Percentiles rank a stretch among this genome's conserved stretches.
Conservation (phyloP, 2,329 filamentous ascomycete genomes). For the Penicillium sp. region DNA sequence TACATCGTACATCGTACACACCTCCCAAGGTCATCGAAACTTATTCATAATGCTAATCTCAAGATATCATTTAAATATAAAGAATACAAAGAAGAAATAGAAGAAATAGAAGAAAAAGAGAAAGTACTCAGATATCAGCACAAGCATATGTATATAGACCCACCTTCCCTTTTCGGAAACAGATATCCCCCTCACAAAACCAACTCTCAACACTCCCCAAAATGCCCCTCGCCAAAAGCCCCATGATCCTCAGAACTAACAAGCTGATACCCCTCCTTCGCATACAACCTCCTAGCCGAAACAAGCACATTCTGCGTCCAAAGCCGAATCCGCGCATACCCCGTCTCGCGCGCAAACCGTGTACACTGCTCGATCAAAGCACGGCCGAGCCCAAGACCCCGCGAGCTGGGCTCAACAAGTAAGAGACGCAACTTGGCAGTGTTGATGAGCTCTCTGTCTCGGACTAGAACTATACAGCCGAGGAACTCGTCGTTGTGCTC, state of each 20-base stretch:
- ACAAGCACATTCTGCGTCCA: conserved; percentile 21
- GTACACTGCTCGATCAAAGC: conserved; percentile 18
- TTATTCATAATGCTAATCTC: background rate
- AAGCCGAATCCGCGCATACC: conserved; percentile 17
- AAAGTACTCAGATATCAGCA: background rate
- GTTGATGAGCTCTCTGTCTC: conserved; percentile 11
- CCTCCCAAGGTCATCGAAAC: background rate
- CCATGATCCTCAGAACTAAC: conserved; percentile 18
- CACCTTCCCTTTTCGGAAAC: background rate
- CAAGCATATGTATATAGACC: background rate
- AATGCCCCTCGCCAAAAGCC: conserved; percentile 14
- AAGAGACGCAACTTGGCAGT: background rate
- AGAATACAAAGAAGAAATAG: too few relatives aligned
- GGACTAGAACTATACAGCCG: conserved; percentile 20
- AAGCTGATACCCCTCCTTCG: conserved; percentile 20
- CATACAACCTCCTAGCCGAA: conserved; percentile 19
- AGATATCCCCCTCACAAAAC: background rate
- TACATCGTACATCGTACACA: background rate
- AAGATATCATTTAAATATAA: background rate
- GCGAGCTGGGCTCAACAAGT: conserved; percentile 6
- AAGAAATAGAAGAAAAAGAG: background rate
- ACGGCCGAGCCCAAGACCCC: conserved; percentile 18
- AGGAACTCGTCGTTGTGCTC: conserved; percentile 15
- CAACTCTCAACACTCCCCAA: conserved; percentile 23
- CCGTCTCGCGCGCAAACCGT: conserved; percentile 17